Evolutionary conservation across 78 protist genomes (phyloP).

Genomic region (Tieghemostelium lacteum): DNA sequence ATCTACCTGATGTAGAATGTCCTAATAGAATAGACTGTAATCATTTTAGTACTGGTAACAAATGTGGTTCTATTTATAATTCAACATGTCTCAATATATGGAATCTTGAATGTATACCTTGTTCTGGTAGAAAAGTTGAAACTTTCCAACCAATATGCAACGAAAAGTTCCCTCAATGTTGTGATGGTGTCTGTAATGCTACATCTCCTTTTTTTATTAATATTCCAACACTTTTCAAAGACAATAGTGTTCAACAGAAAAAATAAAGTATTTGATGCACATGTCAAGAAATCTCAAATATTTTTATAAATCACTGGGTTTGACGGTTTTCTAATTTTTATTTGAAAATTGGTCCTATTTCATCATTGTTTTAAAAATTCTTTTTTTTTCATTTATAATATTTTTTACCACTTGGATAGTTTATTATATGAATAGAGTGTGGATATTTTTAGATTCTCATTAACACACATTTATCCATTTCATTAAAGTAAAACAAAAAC

Average conservation of each 20-base stretch:
- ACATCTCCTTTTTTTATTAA: conserved; percentile 27
- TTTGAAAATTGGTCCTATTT: too few species aligned
- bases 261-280: not conserved
- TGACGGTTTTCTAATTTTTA: too few species aligned
- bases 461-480: too few species aligned
- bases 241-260: not conserved
- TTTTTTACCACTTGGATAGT: too few species aligned
- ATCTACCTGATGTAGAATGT: conserved; percentile 52
- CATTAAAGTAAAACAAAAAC: too few species aligned
- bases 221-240: conserved; percentile 6
- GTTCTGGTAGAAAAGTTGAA: conserved; percentile 27
- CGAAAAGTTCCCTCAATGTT: conserved; percentile 10
- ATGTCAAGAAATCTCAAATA: too few species aligned
- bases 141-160: conserved; percentile 24
- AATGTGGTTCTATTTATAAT: conserved; percentile 41
- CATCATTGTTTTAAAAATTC: too few species aligned
- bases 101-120: conserved; percentile 47
- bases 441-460: too few species aligned
- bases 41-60: not conserved
- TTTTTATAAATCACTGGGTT: too few species aligned
- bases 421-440: too few species aligned
- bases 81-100: conserved; percentile 64
- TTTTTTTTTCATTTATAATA: too few species aligned
- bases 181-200: conserved; percentile 15
- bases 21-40: conserved; percentile 42